A percentile compares a stretch with the other conserved stretches of the same genome.
These are phyloP conservation scores for Lumnitzera littorea DNA, from an alignment of 345 rosid genomes.

Conservation along the genomic window DNA sequence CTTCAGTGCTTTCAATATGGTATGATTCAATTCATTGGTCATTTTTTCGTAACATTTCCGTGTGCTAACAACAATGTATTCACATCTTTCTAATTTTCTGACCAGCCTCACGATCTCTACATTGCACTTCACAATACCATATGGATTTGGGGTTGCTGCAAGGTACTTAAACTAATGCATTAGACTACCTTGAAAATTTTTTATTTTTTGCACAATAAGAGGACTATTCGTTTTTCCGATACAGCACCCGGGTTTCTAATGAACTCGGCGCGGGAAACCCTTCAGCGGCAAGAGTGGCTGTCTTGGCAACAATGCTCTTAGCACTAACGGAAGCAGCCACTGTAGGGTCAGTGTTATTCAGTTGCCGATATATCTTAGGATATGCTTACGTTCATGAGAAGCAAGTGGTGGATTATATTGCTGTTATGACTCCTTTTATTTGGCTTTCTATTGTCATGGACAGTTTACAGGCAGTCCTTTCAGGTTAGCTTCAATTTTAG, in stretches of 20 bases:
- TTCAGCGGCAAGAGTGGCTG: slow-evolving; percentile 22
- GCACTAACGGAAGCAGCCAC: slow-evolving; percentile 17
- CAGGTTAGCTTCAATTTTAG: slow-evolving; percentile 19
- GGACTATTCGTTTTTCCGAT: background rate
- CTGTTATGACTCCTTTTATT: slow-evolving; percentile 31
- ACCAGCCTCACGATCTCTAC: slow-evolving; percentile 36
- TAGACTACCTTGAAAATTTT: too few relatives aligned
- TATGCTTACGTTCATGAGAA: slow-evolving; percentile 27
- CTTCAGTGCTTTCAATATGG: slow-evolving; percentile 68
- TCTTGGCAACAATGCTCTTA: slow-evolving; percentile 10
- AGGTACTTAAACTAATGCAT: slow-evolving; percentile 13
- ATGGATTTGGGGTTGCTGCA: slow-evolving; percentile 39
- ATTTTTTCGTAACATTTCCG: background rate
- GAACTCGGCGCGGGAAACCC: slow-evolving; percentile 47
- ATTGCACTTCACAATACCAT: slow-evolving; percentile 39
- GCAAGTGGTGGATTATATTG: slow-evolving; percentile 27
- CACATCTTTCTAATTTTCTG: background rate
- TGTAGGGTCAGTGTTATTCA: slow-evolving; percentile 18
- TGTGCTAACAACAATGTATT: too few relatives aligned
- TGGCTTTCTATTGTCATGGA: slow-evolving; percentile 29
- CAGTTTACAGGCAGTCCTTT: slow-evolving; percentile 31
- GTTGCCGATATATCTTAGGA: slow-evolving; percentile 24
- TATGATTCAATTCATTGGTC: slow-evolving; percentile 2
- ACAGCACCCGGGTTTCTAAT: slow-evolving; percentile 41
- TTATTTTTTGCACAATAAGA: too few relatives aligned